These are phyloP conservation scores for Spathaspora sp. DNA, from an alignment of 1,139 yeast species.

Conservation along the genomic window DNA sequence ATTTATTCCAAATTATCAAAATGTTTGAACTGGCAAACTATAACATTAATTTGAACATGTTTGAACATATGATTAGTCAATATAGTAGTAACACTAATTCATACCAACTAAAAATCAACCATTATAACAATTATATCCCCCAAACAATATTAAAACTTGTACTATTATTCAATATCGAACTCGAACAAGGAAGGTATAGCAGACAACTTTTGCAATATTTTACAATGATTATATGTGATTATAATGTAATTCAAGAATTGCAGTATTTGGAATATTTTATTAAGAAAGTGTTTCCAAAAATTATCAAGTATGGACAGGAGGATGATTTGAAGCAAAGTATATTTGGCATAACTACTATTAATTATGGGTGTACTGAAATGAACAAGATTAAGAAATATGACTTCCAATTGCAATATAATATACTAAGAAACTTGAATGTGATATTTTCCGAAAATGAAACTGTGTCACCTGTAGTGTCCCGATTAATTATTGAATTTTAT, in stretches of 20 bases:
- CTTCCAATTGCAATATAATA: conserved; percentile 14
- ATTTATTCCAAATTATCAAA: conserved; percentile 3
- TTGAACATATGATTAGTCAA: conserved; percentile 10
- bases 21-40: neutral
- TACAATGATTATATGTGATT: conserved; percentile 17
- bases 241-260: conserved; percentile 16
- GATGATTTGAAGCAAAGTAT: conserved; percentile 1
- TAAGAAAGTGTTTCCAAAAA: conserved; percentile 5
- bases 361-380: conserved; percentile 1
- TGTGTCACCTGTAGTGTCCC: neutral
- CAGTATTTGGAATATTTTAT: conserved; percentile 12
- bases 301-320: neutral
- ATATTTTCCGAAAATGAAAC: conserved; percentile 2
- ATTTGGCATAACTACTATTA: conserved; percentile 1
- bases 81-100: conserved; percentile 6
- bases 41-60: neutral
- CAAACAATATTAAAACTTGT: conserved; percentile 13
- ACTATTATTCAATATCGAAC: conserved; percentile 11
- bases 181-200: neutral
- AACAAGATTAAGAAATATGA: conserved; percentile 6
- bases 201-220: neutral
- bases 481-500: neutral
- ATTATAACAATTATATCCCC: conserved; percentile 9
- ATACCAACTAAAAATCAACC: conserved; percentile 9
- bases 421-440: conserved; percentile 9